Conservation (phyloP, 192 early-diverging fungal species). For the Backusella macrospora region DNA sequence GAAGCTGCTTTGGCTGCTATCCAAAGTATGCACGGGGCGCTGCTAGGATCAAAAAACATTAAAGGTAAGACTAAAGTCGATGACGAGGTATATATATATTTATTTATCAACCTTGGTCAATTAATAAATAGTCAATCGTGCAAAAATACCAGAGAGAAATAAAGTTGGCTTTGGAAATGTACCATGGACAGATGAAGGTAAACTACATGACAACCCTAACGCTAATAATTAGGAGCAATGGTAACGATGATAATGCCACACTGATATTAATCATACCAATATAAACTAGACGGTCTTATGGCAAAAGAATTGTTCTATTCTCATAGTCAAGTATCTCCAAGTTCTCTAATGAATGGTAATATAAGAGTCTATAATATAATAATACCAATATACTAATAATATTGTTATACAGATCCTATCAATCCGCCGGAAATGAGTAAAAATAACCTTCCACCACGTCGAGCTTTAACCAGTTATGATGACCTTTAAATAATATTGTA, state of each 20-base stretch:
- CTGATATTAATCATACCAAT: no score
- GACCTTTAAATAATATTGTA: constrained; percentile 23
- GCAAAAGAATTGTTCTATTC: constrained; percentile 23
- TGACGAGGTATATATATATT: constrained; percentile 8
- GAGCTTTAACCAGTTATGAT: constrained; percentile 29
- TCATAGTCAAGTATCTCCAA: not conserved
- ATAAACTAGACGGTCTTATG: constrained; percentile 23
- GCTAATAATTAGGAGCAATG: no score
- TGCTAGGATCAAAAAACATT: constrained; percentile 41
- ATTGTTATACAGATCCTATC: not conserved
- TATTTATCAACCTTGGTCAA: not conserved
- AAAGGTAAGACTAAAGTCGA: constrained; percentile 28
- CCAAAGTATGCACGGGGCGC: constrained; percentile 48
- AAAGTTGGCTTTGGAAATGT: constrained; percentile 55
- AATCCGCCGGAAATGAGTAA: constrained; percentile 4
- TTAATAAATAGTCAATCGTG: constrained; percentile 42
- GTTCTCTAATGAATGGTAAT: not conserved
- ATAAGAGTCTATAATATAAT: not conserved
- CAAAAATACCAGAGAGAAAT: constrained; percentile 57
- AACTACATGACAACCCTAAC: not conserved
- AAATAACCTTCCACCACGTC: not conserved
- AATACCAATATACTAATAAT: not conserved
- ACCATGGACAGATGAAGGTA: constrained; percentile 56
- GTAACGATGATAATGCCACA: no score
- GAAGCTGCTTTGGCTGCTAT: constrained; percentile 45